phyloP scores from a whole-genome alignment of 2,329 filamentous ascomycete species.

The Fusarium pseudoanthophilum region DNA sequence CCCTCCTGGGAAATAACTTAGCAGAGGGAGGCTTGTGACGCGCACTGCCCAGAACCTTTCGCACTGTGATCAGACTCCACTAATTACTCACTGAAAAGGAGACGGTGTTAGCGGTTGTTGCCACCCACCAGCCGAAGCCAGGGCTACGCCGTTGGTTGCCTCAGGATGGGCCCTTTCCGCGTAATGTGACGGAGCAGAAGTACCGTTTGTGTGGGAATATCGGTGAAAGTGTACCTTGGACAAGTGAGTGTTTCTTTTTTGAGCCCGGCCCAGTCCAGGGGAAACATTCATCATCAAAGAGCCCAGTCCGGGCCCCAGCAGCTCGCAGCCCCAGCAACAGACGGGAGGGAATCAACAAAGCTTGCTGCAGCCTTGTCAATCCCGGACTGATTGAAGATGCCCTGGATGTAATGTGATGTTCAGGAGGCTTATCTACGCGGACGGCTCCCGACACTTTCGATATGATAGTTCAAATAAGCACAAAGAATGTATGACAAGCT shows the following conservation, averaged over 20 bases:
- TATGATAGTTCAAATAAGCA: neutral
- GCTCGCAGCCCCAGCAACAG: slow-evolving; percentile 39
- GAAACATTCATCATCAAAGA: slow-evolving; percentile 24
- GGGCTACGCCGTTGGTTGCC: slow-evolving; percentile 42
- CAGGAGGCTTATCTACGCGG: slow-evolving; percentile 8
- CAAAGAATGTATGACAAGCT: neutral
- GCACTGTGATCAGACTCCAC: slow-evolving; percentile 33
- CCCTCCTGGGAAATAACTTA: slow-evolving; percentile 26
- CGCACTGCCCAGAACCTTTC: slow-evolving; percentile 14
- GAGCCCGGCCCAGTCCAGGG: slow-evolving; percentile 20
- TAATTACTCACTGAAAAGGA: slow-evolving; percentile 40
- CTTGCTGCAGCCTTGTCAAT: slow-evolving; percentile 9
- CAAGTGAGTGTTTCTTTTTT: slow-evolving; percentile 15
- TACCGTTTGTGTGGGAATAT: slow-evolving; percentile 21
- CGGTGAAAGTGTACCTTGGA: slow-evolving; percentile 37
- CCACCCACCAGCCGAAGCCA: slow-evolving; percentile 34
- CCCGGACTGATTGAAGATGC: neutral
- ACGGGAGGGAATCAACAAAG: slow-evolving; percentile 29
- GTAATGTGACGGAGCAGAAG: slow-evolving; percentile 19
- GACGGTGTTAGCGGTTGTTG: slow-evolving; percentile 42
- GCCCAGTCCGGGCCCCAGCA: slow-evolving; percentile 26
- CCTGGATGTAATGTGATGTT: neutral
- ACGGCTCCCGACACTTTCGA: neutral
- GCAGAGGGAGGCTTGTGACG: slow-evolving; percentile 22
- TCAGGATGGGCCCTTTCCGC: slow-evolving; percentile 40